phyloP scores from a whole-genome alignment of 148 eudicot species.

The Amaranthus cruentus region DNA sequence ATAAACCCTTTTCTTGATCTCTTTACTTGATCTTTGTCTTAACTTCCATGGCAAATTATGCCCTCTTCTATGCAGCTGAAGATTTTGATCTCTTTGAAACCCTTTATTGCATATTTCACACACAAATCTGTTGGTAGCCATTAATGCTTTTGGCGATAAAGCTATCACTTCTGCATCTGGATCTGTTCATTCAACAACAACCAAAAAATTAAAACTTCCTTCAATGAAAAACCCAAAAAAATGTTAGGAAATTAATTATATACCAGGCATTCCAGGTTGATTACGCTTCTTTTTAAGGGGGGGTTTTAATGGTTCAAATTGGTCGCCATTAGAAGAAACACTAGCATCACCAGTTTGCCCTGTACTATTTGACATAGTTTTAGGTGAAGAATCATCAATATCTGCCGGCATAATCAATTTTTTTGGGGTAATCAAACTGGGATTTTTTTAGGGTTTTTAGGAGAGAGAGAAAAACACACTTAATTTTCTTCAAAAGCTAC shows the following conservation, averaged over 20 bases:
- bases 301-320: constrained; percentile 31
- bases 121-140: constrained; percentile 77
- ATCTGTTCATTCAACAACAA: constrained; percentile 36
- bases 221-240: background rate
- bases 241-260: background rate
- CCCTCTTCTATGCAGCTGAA: constrained; percentile 82
- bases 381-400: constrained; percentile 42
- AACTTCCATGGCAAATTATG: constrained; percentile 93
- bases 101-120: constrained; percentile 89
- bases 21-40: constrained; percentile 65
- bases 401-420: constrained; percentile 43
- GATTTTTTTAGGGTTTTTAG: constrained; percentile 11
- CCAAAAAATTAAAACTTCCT: background rate
- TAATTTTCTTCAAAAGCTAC: constrained; percentile 26
- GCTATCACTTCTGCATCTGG: constrained; percentile 90
- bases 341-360: constrained; percentile 58
- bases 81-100: constrained; percentile 80
- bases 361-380: constrained; percentile 41
- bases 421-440: constrained; percentile 8
- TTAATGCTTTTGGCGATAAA: constrained; percentile 63
- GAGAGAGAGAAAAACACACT: background rate
- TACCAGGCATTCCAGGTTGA: constrained; percentile 97
- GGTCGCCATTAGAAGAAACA: constrained; percentile 59
- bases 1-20: constrained; percentile 64
- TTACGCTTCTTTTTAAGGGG: constrained; percentile 60